Evolutionary conservation across 352 stramenopile species (phyloP).

Genomic region (Saprolegnia diclina): DNA sequence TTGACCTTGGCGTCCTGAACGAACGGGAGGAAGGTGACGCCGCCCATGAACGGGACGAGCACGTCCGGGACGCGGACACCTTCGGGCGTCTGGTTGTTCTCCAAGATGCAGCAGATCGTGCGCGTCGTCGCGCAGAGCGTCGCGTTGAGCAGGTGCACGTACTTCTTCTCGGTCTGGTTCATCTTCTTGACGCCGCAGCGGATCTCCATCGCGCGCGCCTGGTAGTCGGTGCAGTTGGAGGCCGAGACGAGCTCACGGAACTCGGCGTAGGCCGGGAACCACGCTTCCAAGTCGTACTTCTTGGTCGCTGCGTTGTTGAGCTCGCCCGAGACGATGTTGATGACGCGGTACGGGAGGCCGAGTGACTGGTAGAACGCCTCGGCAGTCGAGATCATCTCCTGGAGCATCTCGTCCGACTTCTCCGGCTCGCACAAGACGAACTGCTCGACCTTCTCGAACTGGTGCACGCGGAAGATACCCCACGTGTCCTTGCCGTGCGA

Average conservation of each 20-base stretch:
- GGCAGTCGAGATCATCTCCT: slow-evolving; percentile 88
- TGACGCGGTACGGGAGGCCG: slow-evolving; percentile 97
- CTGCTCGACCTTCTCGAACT: slow-evolving; percentile 99
- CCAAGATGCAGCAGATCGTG: slow-evolving; percentile 98
- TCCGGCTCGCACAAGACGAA: slow-evolving; percentile 97
- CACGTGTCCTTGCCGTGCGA: slow-evolving; percentile 98
- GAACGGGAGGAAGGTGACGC: slow-evolving; percentile 98
- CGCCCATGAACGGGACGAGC: slow-evolving; percentile 97
- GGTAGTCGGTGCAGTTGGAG: slow-evolving; percentile 99
- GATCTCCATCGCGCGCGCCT: slow-evolving; percentile 96
- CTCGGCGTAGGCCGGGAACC: slow-evolving; percentile 98
- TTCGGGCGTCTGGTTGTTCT: slow-evolving; percentile 98
- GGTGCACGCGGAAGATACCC: slow-evolving; percentile 99
- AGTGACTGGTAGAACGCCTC: slow-evolving; percentile 99
- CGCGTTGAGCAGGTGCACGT: slow-evolving; percentile 99
- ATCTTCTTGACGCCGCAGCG: slow-evolving; percentile 95
- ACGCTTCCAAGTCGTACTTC: slow-evolving; percentile 99
- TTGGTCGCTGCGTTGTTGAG: slow-evolving; percentile 99
- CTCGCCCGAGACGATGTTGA: slow-evolving; percentile 97
- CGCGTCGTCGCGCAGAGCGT: slow-evolving; percentile 98
- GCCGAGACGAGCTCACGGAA: slow-evolving; percentile 99
- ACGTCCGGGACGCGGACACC: slow-evolving; percentile 97
- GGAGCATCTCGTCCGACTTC: slow-evolving; percentile 87
- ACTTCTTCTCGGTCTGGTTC: slow-evolving; percentile 94
- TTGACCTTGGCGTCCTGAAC: slow-evolving; percentile 91